These are phyloP conservation scores for Umbelopsis ramanniana DNA, from an alignment of 192 early-diverging fungal species.

Conservation along the genomic window DNA sequence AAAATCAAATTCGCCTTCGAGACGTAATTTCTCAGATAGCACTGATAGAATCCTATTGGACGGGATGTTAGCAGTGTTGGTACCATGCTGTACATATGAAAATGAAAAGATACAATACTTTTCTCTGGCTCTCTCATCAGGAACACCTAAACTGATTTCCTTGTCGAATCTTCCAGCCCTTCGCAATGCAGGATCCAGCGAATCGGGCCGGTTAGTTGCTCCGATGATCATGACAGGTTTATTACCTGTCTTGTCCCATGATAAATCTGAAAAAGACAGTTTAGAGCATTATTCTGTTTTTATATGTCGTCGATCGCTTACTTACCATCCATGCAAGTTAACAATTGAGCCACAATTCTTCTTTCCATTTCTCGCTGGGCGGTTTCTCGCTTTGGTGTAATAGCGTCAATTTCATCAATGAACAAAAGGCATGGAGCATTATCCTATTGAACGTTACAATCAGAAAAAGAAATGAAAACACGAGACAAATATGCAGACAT, in stretches of 20 bases:
- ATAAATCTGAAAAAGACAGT: conserved; percentile 62
- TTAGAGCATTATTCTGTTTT: not conserved
- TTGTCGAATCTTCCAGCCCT: conserved; percentile 88
- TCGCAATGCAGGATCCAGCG: conserved; percentile 80
- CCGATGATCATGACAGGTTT: conserved; percentile 91
- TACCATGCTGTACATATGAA: no score
- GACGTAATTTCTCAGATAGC: conserved; percentile 72
- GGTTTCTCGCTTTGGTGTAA: conserved; percentile 99
- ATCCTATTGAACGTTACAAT: conserved; percentile 8
- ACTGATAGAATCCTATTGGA: conserved; percentile 72
- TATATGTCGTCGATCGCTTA: conserved; percentile 42
- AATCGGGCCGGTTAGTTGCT: conserved; percentile 89
- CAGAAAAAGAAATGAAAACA: not conserved
- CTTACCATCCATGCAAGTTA: conserved; percentile 98
- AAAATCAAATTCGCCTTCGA: conserved; percentile 87
- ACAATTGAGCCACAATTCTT: conserved; percentile 96
- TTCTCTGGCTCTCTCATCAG: conserved; percentile 85
- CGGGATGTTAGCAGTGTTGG: no score
- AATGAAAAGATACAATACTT: conserved; percentile 54
- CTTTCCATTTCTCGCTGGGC: conserved; percentile 99
- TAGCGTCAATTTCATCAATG: conserved; percentile 99
- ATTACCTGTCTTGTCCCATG: conserved; percentile 85
- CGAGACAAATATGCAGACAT: no score
- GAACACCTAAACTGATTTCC: conserved; percentile 87
- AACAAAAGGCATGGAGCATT: conserved; percentile 75